Evolutionary conservation across 1,139 yeast species (phyloP), one percentile per base, ranked within the genome.

Genomic region (Hyphopichia burtonii): DNA sequence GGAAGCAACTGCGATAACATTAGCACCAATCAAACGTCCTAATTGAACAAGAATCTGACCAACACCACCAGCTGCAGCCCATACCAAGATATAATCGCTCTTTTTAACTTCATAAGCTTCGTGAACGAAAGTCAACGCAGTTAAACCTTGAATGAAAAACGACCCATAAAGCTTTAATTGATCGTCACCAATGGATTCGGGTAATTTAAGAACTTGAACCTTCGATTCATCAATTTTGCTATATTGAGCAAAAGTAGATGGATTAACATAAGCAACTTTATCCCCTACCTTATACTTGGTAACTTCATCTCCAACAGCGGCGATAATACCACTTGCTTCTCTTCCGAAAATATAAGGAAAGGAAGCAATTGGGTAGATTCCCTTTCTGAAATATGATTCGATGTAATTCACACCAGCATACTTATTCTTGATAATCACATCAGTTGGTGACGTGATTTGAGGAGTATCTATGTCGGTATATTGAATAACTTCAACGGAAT

Each of bases 31-130:
- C 22, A 63, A 63, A 28, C 73, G 59, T 41, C 83, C 66, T 61
- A 89, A 65, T 63, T 89, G 96, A 36, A 74, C 72, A 42, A 88
- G 63, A 14, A 87, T 52, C 41, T 78, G 73, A 2, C 97, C 97
- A 40, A 87, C 93, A 44, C 97, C 96, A 39, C 97, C 97, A 8
- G 96, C 96, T 15, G 96, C 96, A 1, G 97, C 97, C 72, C 91
- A 89, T 30, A 88, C 82, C 41, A 90, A 70, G 34, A 85, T 76
- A 50, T 63, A 75, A 47, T 91, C 96, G 40, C 80, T 90, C 56
- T 74, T 69, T 56, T 85, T 58, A 30, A 89, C 86, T 3, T 68
- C 56, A 59, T 86, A 80, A 0, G 93, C 77, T 49, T 86, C 91
- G 36, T 74, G 67, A 36, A 80, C 65, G 45, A 90, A 79, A 0